These are phyloP conservation scores for Pythium diclinum DNA, from an alignment of 352 stramenopile genomes.

Conservation along the genomic window DNA sequence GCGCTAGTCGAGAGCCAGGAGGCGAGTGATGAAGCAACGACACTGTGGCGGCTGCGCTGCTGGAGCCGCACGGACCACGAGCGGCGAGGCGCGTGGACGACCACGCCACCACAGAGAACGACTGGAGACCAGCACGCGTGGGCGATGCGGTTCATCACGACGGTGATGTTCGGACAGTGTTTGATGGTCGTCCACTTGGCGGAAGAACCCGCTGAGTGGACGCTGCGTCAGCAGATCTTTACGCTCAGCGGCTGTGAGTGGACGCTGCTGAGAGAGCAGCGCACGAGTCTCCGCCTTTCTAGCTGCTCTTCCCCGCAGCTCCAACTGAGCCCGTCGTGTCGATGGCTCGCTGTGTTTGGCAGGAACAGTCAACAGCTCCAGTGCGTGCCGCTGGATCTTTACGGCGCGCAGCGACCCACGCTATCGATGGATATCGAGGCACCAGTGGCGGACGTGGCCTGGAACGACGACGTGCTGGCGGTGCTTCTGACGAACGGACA, in stretches of 20 bases:
- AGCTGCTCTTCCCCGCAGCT: background rate
- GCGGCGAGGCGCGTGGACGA: conserved; percentile 9
- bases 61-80: conserved; percentile 5
- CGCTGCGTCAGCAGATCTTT: conserved; percentile 16
- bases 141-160: conserved; percentile 19
- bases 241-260: conserved; percentile 17
- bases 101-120: too few species aligned
- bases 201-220: background rate
- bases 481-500: background rate
- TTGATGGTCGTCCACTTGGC: conserved; percentile 21
- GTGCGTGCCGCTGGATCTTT: conserved; percentile 7
- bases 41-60: conserved; percentile 15
- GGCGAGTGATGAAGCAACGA: background rate
- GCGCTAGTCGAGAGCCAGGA: conserved; percentile 9
- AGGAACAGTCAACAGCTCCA: background rate
- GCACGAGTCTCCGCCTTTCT: background rate
- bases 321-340: conserved; percentile 12
- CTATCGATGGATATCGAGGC: background rate
- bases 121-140: background rate
- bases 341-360: background rate
- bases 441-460: background rate
- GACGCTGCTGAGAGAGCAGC: conserved; percentile 2
- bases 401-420: background rate
- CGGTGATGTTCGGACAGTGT: conserved; percentile 27
- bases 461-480: background rate